Percentiles rank a stretch among this genome's conserved stretches.
Conservation (phyloP, 169 alveolate genomes). For the Cryptosporidium viatorum region DNA sequence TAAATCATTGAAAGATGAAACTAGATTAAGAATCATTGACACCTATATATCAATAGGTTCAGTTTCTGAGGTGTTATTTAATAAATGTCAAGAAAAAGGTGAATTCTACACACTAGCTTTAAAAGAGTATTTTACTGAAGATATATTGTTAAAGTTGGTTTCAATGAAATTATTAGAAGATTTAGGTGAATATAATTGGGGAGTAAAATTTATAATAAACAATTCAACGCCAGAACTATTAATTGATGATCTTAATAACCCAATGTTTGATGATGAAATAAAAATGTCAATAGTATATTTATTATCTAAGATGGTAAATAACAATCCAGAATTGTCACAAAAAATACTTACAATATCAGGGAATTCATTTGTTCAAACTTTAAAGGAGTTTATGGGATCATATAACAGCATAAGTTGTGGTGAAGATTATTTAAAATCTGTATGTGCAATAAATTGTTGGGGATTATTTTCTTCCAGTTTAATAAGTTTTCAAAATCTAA, state of each 20-base stretch:
- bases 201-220: conserved; percentile 41
- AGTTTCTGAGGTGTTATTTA: conserved; percentile 42
- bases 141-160: conserved; percentile 31
- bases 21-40: conserved; percentile 53
- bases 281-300: conserved; percentile 50
- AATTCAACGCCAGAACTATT: conserved; percentile 58
- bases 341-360: conserved; percentile 19
- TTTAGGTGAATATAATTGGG: conserved; percentile 64
- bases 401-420: conserved; percentile 3
- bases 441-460: conserved; percentile 67
- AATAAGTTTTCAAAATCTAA: conserved; percentile 21
- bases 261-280: conserved; percentile 67
- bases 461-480: conserved; percentile 33
- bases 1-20: conserved; percentile 33
- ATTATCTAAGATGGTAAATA: conserved; percentile 39
- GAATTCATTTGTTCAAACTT: conserved; percentile 10
- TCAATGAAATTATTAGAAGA: conserved; percentile 65
- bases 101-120: conserved; percentile 31
- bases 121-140: conserved; percentile 67
- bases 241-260: conserved; percentile 32
- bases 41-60: conserved; percentile 65
- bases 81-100: conserved; percentile 64
- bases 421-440: not conserved
- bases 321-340: conserved; percentile 46
- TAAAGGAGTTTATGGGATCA: conserved; percentile 38